Evolutionary conservation across 2,329 filamentous ascomycete genomes (phyloP).

Genomic region (Ilyonectria sp.): DNA sequence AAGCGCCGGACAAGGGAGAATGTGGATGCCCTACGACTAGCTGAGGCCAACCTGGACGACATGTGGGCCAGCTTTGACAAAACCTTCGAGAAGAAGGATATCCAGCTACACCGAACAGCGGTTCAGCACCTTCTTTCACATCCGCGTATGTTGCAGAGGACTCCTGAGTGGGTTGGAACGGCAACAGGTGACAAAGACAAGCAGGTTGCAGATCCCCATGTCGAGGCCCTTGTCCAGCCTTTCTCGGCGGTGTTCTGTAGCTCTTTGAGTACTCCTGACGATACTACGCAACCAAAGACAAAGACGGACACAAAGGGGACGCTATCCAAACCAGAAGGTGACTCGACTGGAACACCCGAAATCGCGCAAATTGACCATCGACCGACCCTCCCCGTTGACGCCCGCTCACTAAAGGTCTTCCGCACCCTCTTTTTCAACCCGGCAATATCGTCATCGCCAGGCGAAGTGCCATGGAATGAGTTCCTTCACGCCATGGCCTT

Average conservation of each 20-base stretch:
- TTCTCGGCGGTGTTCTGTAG: slow-evolving; percentile 45
- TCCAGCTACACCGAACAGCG: slow-evolving; percentile 46
- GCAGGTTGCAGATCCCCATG: background rate
- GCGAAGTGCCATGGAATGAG: slow-evolving; percentile 68
- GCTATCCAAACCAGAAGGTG: background rate
- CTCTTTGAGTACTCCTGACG: background rate
- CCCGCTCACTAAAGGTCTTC: slow-evolving; percentile 54
- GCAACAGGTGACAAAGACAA: slow-evolving; percentile 18
- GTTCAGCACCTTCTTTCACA: slow-evolving; percentile 50
- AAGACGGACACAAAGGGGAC: slow-evolving; percentile 42
- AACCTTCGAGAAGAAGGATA: slow-evolving; percentile 21
- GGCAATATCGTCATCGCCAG: slow-evolving; percentile 53
- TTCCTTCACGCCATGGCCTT: slow-evolving; percentile 67
- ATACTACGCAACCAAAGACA: slow-evolving; percentile 23
- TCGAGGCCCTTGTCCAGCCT: slow-evolving; percentile 34
- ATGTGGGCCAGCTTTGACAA: slow-evolving; percentile 32
- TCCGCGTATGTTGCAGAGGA: slow-evolving; percentile 60
- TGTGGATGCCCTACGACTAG: slow-evolving; percentile 58
- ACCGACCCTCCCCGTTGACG: slow-evolving; percentile 47
- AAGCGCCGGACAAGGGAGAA: slow-evolving; percentile 63
- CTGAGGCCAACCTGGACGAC: slow-evolving; percentile 60
- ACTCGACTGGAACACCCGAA: background rate
- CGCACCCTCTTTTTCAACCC: slow-evolving; percentile 60
- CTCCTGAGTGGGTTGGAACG: slow-evolving; percentile 62
- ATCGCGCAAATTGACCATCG: slow-evolving; percentile 3